phyloP scores from a whole-genome alignment of 202 grass and related monocot species.

The Zoysia matrella region DNA sequence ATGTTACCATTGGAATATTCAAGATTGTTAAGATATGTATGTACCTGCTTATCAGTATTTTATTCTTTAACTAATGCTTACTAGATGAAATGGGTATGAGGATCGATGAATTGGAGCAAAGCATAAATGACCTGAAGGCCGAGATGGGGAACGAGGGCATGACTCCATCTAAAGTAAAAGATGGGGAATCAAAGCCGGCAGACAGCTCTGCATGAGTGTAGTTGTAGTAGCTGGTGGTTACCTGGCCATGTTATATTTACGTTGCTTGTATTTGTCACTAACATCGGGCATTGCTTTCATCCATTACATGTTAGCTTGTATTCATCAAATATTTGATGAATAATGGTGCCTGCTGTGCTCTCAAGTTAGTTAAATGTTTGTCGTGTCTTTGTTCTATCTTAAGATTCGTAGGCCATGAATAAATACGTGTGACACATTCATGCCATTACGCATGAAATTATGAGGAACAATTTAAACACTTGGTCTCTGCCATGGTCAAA shows the following conservation, averaged over 20 bases:
- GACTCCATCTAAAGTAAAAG: slow-evolving; percentile 43
- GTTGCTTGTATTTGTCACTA: slow-evolving; percentile 15
- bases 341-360: background rate
- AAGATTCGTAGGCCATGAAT: no score
- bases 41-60: no score
- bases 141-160: slow-evolving; percentile 60
- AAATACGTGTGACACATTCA: no score
- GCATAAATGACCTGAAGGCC: slow-evolving; percentile 72
- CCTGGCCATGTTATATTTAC: slow-evolving; percentile 16
- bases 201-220: slow-evolving; percentile 44
- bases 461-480: no score
- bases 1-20: background rate
- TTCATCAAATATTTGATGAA: background rate
- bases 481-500: no score
- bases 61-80: slow-evolving; percentile 57
- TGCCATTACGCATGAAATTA: no score
- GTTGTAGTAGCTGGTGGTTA: background rate
- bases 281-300: background rate
- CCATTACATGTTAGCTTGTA: no score
- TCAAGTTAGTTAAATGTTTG: no score
- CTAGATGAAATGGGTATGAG: slow-evolving; percentile 86
- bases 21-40: no score
- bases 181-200: slow-evolving; percentile 60
- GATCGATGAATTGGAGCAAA: slow-evolving; percentile 84
- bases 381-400: no score